Evolutionary conservation across 495 filamentous ascomycete genomes (phyloP).

Genomic region (Parachaetomium inaequale): DNA sequence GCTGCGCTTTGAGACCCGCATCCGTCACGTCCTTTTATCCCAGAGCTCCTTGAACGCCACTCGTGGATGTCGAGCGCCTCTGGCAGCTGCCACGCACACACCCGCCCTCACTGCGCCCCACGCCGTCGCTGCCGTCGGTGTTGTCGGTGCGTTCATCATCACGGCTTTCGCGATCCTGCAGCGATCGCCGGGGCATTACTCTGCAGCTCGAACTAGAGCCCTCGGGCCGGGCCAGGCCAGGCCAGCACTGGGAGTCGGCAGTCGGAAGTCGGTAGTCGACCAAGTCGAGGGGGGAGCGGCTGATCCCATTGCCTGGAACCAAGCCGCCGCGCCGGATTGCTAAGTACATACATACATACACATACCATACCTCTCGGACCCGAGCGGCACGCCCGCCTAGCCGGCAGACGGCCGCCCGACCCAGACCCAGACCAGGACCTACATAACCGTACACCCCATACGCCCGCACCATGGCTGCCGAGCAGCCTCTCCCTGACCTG

Average conservation of each 20-base stretch:
- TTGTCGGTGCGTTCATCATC: conserved; percentile 9
- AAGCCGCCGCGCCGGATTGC: conserved; percentile 3
- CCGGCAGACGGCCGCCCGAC: conserved; percentile 11
- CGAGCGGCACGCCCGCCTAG: conserved; percentile 22
- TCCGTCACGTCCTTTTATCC: not conserved
- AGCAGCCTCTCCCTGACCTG: conserved; percentile 30
- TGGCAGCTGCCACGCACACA: conserved; percentile 10
- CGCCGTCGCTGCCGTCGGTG: not conserved
- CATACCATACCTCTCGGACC: conserved; percentile 25
- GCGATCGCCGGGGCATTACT: conserved; percentile 7
- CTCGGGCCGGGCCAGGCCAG: not conserved
- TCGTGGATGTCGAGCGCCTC: not conserved
- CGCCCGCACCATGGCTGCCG: conserved; percentile 32
- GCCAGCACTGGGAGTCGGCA: not conserved
- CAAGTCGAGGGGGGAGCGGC: not conserved
- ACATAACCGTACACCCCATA: conserved; percentile 7
- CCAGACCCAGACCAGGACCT: not conserved
- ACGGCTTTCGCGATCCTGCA: conserved; percentile 9
- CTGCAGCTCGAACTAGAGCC: not conserved
- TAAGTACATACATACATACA: too few species aligned
- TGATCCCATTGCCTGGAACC: not conserved
- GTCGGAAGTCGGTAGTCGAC: not conserved
- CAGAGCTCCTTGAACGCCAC: conserved; percentile 1
- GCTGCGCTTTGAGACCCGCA: conserved; percentile 11
- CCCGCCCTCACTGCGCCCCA: not conserved